Percentiles rank a stretch among this genome's conserved stretches.
Evolutionary conservation across 106 monocot genomes (phyloP).

Genomic region (Acanthochlamys bracteata): DNA sequence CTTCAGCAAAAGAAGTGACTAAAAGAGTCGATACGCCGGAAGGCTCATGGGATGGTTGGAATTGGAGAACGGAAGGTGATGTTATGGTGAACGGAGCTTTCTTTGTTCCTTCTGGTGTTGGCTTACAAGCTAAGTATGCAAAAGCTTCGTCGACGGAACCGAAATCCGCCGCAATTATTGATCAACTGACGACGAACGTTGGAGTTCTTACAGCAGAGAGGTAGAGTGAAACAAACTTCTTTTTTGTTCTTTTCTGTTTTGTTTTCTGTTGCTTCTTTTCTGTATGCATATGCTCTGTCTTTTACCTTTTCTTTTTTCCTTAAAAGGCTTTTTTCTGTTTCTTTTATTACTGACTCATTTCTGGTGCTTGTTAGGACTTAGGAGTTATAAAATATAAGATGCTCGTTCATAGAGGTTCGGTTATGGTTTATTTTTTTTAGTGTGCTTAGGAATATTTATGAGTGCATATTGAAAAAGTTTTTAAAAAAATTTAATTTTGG

Average conservation of each 20-base stretch:
- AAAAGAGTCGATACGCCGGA: constrained; percentile 54
- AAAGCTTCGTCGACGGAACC: constrained; percentile 34
- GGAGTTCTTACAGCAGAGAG: constrained; percentile 22
- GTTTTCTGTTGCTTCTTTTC: neutral
- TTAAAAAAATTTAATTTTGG: no score
- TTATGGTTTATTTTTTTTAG: no score
- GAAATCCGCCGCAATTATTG: constrained; percentile 26
- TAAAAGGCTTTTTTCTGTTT: neutral
- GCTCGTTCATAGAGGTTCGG: no score
- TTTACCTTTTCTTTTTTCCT: neutral
- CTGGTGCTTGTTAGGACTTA: no score
- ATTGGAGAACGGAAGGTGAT: constrained; percentile 91
- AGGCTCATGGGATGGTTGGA: constrained; percentile 60
- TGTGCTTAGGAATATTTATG: no score
- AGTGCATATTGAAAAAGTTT: no score
- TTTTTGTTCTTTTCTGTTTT: neutral
- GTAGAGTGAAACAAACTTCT: neutral
- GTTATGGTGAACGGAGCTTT: constrained; percentile 81
- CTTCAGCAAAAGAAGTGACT: constrained; percentile 35
- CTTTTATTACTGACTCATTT: neutral
- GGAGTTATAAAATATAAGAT: no score
- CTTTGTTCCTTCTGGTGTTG: constrained; percentile 83
- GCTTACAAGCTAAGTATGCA: constrained; percentile 31
- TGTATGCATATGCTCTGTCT: neutral
- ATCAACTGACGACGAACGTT: constrained; percentile 29